Evolutionary conservation across 495 filamentous ascomycete genomes (phyloP).

Genomic region (Mycothermus thermophilus): DNA sequence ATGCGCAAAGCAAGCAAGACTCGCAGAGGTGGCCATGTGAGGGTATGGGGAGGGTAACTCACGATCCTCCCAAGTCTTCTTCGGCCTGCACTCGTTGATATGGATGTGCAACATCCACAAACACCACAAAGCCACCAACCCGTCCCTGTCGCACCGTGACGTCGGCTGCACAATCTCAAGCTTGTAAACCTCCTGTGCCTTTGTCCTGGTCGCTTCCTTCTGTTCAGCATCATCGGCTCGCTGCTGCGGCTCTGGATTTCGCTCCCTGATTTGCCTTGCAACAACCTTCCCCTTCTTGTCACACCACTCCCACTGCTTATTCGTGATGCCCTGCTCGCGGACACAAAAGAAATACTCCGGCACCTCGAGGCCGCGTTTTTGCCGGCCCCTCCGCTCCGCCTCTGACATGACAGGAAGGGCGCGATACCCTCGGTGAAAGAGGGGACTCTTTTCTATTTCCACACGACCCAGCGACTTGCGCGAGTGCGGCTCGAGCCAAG

Average conservation of each 20-base stretch:
- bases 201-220: neutral
- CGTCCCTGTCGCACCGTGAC: conserved; percentile 15
- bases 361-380: neutral
- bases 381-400: no score
- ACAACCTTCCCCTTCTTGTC: conserved; percentile 12
- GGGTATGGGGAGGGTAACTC: neutral
- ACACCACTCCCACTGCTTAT: conserved; percentile 16
- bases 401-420: conserved; percentile 10
- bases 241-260: neutral
- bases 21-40: neutral
- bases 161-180: conserved; percentile 16
- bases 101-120: conserved; percentile 21
- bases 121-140: conserved; percentile 23
- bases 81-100: neutral
- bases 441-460: conserved; percentile 9
- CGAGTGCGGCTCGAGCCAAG: conserved; percentile 10
- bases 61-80: conserved; percentile 7
- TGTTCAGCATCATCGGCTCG: neutral
- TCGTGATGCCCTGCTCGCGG: conserved; percentile 6
- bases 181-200: conserved; percentile 1
- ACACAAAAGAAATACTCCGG: neutral
- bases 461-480: conserved; percentile 13
- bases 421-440: conserved; percentile 14
- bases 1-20: no score
- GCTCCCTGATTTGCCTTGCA: conserved; percentile 12